Percentiles rank a stretch among this genome's conserved stretches.
These are phyloP conservation scores for Rhexocercosporidium sp. DNA, from an alignment of 2,329 filamentous ascomycete genomes.

Conservation along the genomic window DNA sequence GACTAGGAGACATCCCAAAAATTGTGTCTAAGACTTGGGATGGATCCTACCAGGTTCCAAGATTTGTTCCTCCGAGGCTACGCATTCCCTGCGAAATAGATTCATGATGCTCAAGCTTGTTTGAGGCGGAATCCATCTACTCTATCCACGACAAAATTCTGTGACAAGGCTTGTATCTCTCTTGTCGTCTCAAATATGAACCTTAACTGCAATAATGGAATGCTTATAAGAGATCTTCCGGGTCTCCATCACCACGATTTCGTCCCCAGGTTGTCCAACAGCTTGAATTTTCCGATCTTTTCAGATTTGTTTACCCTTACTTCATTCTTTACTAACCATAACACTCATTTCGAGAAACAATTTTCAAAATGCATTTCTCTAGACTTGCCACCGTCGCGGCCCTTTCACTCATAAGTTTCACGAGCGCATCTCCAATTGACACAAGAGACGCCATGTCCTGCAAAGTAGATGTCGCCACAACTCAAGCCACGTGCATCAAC, in stretches of 20 bases:
- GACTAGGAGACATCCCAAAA: neutral
- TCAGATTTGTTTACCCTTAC: neutral
- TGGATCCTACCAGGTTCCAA: neutral
- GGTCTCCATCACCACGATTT: neutral
- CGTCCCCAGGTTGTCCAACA: neutral
- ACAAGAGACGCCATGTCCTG: neutral
- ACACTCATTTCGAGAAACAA: slow-evolving; percentile 9
- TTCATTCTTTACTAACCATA: neutral
- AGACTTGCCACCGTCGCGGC: neutral
- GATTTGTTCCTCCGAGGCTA: too few species aligned
- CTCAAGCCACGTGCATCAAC: slow-evolving; percentile 1
- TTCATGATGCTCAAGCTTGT: slow-evolving; percentile 1
- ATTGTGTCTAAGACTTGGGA: too few species aligned
- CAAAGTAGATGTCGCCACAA: neutral
- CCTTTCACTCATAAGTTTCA: neutral
- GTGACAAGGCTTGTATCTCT: neutral
- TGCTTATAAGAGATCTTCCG: neutral
- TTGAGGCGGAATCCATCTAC: neutral
- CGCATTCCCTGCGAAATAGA: neutral
- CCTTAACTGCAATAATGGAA: neutral
- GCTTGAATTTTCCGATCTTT: neutral
- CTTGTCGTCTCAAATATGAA: neutral
- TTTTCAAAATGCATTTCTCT: slow-evolving; percentile 12
- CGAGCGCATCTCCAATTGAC: neutral
- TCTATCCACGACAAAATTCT: neutral